phyloP scores from a whole-genome alignment of 495 filamentous ascomycete species.

The Xylaria venustula region DNA sequence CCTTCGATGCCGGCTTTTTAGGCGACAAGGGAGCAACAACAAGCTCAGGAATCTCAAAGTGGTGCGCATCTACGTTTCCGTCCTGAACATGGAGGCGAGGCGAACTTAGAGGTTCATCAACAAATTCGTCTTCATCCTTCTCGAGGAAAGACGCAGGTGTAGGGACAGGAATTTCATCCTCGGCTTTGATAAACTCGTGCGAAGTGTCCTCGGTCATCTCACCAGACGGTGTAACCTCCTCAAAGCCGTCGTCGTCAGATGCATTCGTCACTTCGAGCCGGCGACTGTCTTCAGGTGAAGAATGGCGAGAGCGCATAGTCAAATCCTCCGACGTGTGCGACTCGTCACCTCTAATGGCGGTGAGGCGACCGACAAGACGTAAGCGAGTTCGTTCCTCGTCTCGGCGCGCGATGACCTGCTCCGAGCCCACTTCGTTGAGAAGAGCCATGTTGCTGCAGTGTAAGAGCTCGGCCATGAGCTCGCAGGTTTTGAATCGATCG shows the following conservation, averaged over 20 bases:
- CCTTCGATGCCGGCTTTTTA: conserved; percentile 31
- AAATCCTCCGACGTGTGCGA: conserved; percentile 41
- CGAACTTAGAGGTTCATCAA: conserved; percentile 67
- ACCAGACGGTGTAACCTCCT: conserved; percentile 75
- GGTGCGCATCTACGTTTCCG: conserved; percentile 33
- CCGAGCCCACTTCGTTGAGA: conserved; percentile 88
- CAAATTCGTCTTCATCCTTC: conserved; percentile 65
- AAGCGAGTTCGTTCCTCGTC: conserved; percentile 80
- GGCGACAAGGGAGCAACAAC: conserved; percentile 52
- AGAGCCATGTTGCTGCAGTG: conserved; percentile 99
- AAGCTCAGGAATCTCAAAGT: conserved; percentile 44
- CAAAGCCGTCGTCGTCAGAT: conserved; percentile 90
- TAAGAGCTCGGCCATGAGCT: conserved; percentile 95
- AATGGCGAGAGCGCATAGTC: conserved; percentile 45
- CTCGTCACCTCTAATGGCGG: conserved; percentile 35
- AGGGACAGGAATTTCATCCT: conserved; percentile 40
- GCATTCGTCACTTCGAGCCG: conserved; percentile 71
- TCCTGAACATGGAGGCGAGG: conserved; percentile 49
- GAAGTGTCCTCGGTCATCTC: conserved; percentile 63
- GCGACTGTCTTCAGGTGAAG: conserved; percentile 46
- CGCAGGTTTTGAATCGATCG: conserved; percentile 98
- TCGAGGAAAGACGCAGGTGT: conserved; percentile 43
- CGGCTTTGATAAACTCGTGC: conserved; percentile 48
- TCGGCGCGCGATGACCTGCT: conserved; percentile 77
- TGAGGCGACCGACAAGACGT: conserved; percentile 64